phyloP scores from a whole-genome alignment of 2,329 filamentous ascomycete species.

The Kalaharituber pfeilii region DNA sequence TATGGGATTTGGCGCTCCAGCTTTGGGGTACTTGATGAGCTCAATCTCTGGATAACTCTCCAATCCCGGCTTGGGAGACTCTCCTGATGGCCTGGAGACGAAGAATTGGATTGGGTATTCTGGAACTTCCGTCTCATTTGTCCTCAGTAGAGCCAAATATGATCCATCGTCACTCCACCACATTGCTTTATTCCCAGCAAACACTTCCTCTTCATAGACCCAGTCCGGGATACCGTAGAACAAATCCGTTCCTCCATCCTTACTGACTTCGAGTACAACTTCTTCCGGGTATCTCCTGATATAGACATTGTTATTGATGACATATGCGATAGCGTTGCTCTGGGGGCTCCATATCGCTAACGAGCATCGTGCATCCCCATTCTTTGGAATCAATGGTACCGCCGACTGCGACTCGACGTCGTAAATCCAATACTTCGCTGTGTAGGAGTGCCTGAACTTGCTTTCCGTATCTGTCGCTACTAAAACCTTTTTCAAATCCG shows the following conservation, averaged over 20 bases:
- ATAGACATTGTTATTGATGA: constrained; percentile 76
- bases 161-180: constrained; percentile 93
- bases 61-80: constrained; percentile 47
- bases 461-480: constrained; percentile 51
- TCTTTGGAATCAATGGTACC: constrained; percentile 56
- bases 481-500: constrained; percentile 70
- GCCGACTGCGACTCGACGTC: constrained; percentile 66
- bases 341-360: constrained; percentile 78
- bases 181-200: constrained; percentile 60
- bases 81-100: constrained; percentile 65
- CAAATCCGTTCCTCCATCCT: constrained; percentile 67
- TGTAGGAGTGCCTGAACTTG: constrained; percentile 58
- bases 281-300: constrained; percentile 48
- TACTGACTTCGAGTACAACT: constrained; percentile 55
- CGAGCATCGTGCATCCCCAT: constrained; percentile 52
- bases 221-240: constrained; percentile 97
- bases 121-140: constrained; percentile 81
- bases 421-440: constrained; percentile 76
- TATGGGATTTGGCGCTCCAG: constrained; percentile 79
- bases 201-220: constrained; percentile 86
- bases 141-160: constrained; percentile 78
- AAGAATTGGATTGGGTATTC: constrained; percentile 92
- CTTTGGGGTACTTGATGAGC: constrained; percentile 93
- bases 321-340: constrained; percentile 78
- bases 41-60: constrained; percentile 82